Evolutionary conservation across 2,329 filamentous ascomycete species (phyloP), one percentile per base, ranked within the genome.

Genomic region (Nannizzia gypsea): DNA sequence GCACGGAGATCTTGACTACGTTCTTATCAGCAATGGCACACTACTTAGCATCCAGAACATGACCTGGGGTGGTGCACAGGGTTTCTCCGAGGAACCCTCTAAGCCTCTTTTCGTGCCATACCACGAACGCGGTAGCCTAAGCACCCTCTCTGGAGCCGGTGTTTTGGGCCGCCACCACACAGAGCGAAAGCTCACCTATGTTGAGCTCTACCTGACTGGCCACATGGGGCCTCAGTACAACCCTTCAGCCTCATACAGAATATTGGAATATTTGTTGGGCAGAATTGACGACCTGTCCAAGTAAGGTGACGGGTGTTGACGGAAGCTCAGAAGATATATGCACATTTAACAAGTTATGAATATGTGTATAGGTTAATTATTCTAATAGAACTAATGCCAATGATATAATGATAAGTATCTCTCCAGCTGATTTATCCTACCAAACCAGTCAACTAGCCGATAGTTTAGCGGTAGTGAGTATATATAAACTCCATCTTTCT

Each of bases 11-110:
- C 78, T 86, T 9, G 89, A 90, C 72, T 87, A 80, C 68, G 79
- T 88, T 62, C 78, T 89, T 8, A 76, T 86, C 24, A 76, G 79
- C 66, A 87, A 88, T 69, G 88, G 87, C 15, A 87, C 87, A 0
- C 76, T 92, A 1, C 75, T 89, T 5, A 80, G 81, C 0, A 84
- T 91, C 61, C 88, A 92, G 69, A 90, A 90, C 74, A 89, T 91
- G 84, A 90, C 87, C 0, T 92, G 84, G 83, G 82, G 83, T 60
- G 88, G 87, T 3, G 70, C 78, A 48, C 81, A 87, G 57, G 89
- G 88, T 0, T 91, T 92, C 76, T 81, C 84, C 64, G 69, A 71
- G 1, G 71, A 74, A 0, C 88, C 88, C 0, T 69, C 69, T 1
- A 79, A 83, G 57, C 82, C 84, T 1, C 85, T 89, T 67, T 89